Base-by-base conservation (phyloP, 2,329 filamentous ascomycete species). In the Dactylellina drechsleri region DNA sequence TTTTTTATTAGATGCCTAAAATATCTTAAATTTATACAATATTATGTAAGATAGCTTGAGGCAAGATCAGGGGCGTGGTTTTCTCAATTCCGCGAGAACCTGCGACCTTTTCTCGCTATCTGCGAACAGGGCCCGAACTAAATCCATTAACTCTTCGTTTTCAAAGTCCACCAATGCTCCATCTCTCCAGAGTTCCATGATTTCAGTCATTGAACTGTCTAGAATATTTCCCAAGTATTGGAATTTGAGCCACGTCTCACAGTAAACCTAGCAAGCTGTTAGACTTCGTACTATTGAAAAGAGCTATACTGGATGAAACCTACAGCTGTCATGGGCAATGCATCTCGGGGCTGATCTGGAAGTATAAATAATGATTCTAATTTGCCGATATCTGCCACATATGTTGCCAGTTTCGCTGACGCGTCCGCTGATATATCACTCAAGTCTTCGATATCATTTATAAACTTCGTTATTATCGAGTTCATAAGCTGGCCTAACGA, bases 121-220 rank as follows among this genome's bases (percentile, higher is more conserved):
- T 23, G 77, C 78, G 72, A 80, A 80, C 40, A 80, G 50, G 16
- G 79, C 79, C 41, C 66, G 72, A 2, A 80, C 72, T 47, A 80
- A 53, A 53, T 80, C 79, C 10, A 77, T 77, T 43, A 80, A 40
- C 50, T 78, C 78, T 36, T 77, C 79, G 23, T 41, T 70, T 36
- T 76, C 77, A 66, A 77, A 79, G 16, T 77, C 77, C 4, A 76
- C 74, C 16, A 79, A 56, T n/a, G 68, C 65, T 0, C 78, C 77
- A 15, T 78, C 78, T 40, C 77, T 78, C 59, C 76, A 79, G 68
- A 79, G 67, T 53, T 77, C 77, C 50, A 77, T 72, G 18, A 80
- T 79, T 26, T 80, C 78, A 4, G 56, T 71, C 77, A 79, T 79
- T 10, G 73, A 77, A 36, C 77, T 77, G 56, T 79, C 77, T 23